A percentile compares a stretch with the other conserved stretches of the same genome.
Evolutionary conservation across 2,329 filamentous ascomycete genomes (phyloP).

Genomic region (Tolypocladium ophioglossoides): DNA sequence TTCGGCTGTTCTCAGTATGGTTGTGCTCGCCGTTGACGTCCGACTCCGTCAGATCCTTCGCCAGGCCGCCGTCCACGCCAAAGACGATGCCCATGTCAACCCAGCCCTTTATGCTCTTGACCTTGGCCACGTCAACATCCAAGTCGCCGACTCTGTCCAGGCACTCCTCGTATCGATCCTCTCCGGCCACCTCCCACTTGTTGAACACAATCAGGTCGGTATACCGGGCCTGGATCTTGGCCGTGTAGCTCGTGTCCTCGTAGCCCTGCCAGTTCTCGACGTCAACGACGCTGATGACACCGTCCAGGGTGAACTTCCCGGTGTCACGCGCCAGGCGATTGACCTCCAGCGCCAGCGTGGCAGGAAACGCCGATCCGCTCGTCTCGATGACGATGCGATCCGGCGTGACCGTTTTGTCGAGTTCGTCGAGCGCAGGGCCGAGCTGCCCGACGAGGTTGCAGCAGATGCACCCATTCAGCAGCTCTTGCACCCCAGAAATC

Average conservation of each 20-base stretch:
- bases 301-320: conserved; percentile 64
- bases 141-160: conserved; percentile 71
- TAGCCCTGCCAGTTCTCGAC: conserved; percentile 95
- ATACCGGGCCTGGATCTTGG: conserved; percentile 76
- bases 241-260: conserved; percentile 82
- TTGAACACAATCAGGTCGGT: conserved; percentile 89
- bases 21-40: conserved; percentile 16
- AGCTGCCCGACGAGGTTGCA: conserved; percentile 96
- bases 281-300: conserved; percentile 81
- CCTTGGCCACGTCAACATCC: conserved; percentile 69
- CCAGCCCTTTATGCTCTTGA: conserved; percentile 73
- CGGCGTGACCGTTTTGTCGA: conserved; percentile 48
- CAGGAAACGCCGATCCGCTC: conserved; percentile 75
- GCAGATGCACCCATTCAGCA: conserved; percentile 96
- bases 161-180: conserved; percentile 65
- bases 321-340: conserved; percentile 67
- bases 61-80: conserved; percentile 76
- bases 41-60: conserved; percentile 38
- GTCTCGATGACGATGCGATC: conserved; percentile 94
- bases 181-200: conserved; percentile 74
- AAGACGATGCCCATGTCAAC: conserved; percentile 74
- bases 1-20: conserved; percentile 18
- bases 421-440: conserved; percentile 64
- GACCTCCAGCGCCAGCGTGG: conserved; percentile 83
- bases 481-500: conserved; percentile 81